Percentiles rank a stretch among this genome's conserved stretches.
Evolutionary conservation across 1,139 yeast genomes (phyloP).

Genomic region (Candida anutae): DNA sequence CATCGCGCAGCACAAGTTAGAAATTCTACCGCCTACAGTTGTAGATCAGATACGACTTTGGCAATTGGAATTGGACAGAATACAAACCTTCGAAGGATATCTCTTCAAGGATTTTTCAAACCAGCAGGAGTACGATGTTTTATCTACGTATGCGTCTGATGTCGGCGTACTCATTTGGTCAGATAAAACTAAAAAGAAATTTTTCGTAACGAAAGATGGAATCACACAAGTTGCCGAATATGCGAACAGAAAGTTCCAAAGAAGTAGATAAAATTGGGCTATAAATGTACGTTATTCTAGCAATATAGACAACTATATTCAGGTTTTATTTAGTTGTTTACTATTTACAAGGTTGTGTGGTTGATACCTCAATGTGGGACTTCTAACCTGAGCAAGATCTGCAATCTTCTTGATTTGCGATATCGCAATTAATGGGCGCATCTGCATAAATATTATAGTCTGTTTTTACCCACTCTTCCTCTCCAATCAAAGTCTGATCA

Average conservation of each 20-base stretch:
- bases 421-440: constrained; percentile 32
- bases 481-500: background rate
- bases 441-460: constrained; percentile 21
- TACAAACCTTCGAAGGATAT: constrained; percentile 81
- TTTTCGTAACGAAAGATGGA: constrained; percentile 81
- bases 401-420: constrained; percentile 29
- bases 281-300: constrained; percentile 1
- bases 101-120: constrained; percentile 78
- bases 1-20: constrained; percentile 40
- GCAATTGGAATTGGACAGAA: constrained; percentile 94
- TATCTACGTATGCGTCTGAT: constrained; percentile 76
- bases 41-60: constrained; percentile 91
- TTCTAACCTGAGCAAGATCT: constrained; percentile 39
- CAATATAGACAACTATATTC: constrained; percentile 1
- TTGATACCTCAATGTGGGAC: background rate
- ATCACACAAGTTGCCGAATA: constrained; percentile 79
- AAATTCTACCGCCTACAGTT: constrained; percentile 86
- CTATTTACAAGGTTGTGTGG: background rate
- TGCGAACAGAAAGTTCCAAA: constrained; percentile 54
- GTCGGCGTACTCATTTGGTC: constrained; percentile 87
- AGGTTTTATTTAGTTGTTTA: background rate
- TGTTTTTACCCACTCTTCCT: background rate
- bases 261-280: constrained; percentile 5
- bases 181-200: constrained; percentile 63
- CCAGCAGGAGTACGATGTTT: constrained; percentile 66